A percentile compares a stretch with the other conserved stretches of the same genome.
phyloP scores from a whole-genome alignment of 495 filamentous ascomycete species.

The Hypoxylon fragiforme region DNA sequence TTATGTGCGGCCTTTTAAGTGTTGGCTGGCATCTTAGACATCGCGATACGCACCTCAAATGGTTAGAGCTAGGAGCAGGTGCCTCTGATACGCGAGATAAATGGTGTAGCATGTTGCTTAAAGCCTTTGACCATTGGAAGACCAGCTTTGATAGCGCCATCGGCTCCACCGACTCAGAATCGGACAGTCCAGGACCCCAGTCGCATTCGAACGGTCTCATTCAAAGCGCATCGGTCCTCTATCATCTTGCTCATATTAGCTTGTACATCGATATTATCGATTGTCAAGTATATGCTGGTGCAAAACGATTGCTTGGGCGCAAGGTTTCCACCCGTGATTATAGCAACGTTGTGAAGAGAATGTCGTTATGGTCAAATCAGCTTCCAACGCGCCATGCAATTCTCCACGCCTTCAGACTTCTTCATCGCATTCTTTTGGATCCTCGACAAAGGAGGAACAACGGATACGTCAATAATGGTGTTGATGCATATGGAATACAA shows the following conservation, averaged over 20 bases:
- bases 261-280: slow-evolving; percentile 93
- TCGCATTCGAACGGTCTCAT: slow-evolving; percentile 74
- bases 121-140: slow-evolving; percentile 93
- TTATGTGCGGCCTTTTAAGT: slow-evolving; percentile 92
- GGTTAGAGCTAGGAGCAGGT: slow-evolving; percentile 66
- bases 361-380: slow-evolving; percentile 83
- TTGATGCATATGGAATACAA: slow-evolving; percentile 35
- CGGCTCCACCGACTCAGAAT: slow-evolving; percentile 44
- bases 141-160: slow-evolving; percentile 79
- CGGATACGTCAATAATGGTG: slow-evolving; percentile 34
- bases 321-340: slow-evolving; percentile 83
- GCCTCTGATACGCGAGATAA: slow-evolving; percentile 81
- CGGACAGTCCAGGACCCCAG: slow-evolving; percentile 43
- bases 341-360: slow-evolving; percentile 72
- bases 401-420: slow-evolving; percentile 86
- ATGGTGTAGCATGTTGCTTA: slow-evolving; percentile 83
- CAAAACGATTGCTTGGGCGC: slow-evolving; percentile 79
- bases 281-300: slow-evolving; percentile 91
- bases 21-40: slow-evolving; percentile 97
- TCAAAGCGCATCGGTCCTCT: slow-evolving; percentile 82
- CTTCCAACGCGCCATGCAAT: slow-evolving; percentile 85
- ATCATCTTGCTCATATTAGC: slow-evolving; percentile 93
- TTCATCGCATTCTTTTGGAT: slow-evolving; percentile 74
- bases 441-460: slow-evolving; percentile 41
- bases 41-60: slow-evolving; percentile 88